Evolutionary conservation across 768 basidiomycete genomes (phyloP), one percentile per base, ranked within the genome.

Genomic region (Leucocoprinus sp.): DNA sequence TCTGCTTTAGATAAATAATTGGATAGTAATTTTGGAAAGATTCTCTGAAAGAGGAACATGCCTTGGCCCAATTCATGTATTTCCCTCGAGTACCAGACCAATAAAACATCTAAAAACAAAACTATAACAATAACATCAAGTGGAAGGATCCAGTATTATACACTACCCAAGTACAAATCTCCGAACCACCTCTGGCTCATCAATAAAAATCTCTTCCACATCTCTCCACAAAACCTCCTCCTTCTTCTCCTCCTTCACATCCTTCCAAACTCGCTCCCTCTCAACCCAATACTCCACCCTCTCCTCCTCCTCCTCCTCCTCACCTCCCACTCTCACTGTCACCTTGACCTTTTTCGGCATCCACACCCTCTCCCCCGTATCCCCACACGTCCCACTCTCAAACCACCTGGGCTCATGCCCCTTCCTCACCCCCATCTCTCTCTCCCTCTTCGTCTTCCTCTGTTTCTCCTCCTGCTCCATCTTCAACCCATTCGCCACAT

Each of bases 331-430:
- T 6, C 45, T 5, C 14, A 46, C 22, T 19, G 33, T 36, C 29
- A 79, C 80, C 27, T 78, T 77, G 63, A 65, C 61, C 47, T 77
- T 63, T 11, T 68, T 62, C 0, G 93, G 93, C 37, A 70, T 59
- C 93, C 93, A 98, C 42, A 92, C 82, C 36, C 89, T 69, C 57
- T 95, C 93, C 1, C 86, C 84, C 1, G 89, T 93, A 63, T 98
- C 95, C 0, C 76, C 75, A 55, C 96, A 93, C 15, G 78, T 85
- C 60, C 81, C 74, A 0, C 86, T 79, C 5, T 62, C 67, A 60
- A 98, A 97, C 93, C 93, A 98, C 29, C 93, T 69, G 5, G 95
- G 84, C 42, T 66, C 65, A 64, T 97, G 92, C 1, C 77, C 68
- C n/a, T 79, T 70, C 29, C 80, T 44, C 55, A 70, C 60, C 7